Base-by-base conservation (phyloP, 1,284 basidiomycete species). In the Pulchroboletus neoregius region DNA sequence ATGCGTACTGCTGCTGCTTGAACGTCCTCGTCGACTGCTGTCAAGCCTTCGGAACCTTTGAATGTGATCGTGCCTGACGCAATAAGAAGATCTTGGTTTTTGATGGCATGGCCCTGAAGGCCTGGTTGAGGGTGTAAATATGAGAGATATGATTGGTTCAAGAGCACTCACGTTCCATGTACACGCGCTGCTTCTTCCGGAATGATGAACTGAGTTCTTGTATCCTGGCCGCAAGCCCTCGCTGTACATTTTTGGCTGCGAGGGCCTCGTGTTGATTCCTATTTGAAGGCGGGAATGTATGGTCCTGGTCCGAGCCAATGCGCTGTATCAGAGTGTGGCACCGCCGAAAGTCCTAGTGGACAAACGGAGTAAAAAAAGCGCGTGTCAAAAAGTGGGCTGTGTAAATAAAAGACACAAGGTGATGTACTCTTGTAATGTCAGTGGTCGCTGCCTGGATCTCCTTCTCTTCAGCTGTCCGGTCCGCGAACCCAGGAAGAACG, bases 131-230 rank as follows among this genome's bases (percentile, higher is more conserved):
- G 51, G 48, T 47, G 39, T 24, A 49, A 51, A 52, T 37, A 43
- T 50, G 49, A 38, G 48, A 40, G 47, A 46, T 32, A 20, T 9
- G 40, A 24, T 20, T 8, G 6, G n/a, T 18, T 36, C 18, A 18
- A 28, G 38, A 43, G 31, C 39, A 80, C 94, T 71, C 62, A 95
- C 94, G 92, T 69, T 95, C 89, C 83, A 99, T 88, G 69, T 99
- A 99, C 26, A 94, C 86, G 46, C 91, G 82, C 70, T 99, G 96
- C 72, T 96, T 97, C 75, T 95, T 97, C 50, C 96, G 79, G 65
- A 99, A 99, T n/a, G 84, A 74, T 16, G 86, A 88, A 58, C 91
- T 94, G 40, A 94, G 74, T 57, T 94, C 91, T 72, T 99, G 96
- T 9, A 98, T 84, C 63, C 93, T 90, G 20, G 91, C 92, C 16